A percentile compares a stretch with the other conserved stretches of the same genome.
Evolutionary conservation across 2,329 filamentous ascomycete genomes (phyloP).

Genomic region (Aspergillus latus): DNA sequence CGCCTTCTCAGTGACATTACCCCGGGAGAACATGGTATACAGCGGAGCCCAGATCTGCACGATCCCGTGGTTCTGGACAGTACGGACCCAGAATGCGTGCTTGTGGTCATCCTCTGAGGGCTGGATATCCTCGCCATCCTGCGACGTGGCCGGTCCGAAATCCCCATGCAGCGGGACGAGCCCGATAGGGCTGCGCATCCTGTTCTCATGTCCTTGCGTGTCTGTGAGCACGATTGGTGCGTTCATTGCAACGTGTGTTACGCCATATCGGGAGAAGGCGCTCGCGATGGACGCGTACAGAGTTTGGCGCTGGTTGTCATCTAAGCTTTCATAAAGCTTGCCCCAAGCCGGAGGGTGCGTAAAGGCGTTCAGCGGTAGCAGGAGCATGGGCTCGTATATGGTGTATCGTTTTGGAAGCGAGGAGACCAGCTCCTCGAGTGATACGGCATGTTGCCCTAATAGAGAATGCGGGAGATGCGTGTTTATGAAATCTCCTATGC

Average conservation of each 20-base stretch:
- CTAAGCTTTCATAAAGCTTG: conserved; percentile 30
- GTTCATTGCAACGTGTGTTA: conserved; percentile 60
- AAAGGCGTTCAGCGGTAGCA: conserved; percentile 54
- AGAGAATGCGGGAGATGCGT: conserved; percentile 20
- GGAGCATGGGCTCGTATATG: conserved; percentile 58
- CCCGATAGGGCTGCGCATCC: conserved; percentile 70
- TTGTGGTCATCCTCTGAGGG: conserved; percentile 57
- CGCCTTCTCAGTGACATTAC: conserved; percentile 86
- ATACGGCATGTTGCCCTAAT: conserved; percentile 19
- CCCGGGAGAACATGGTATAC: conserved; percentile 92
- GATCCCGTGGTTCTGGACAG: conserved; percentile 74
- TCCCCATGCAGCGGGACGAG: conserved; percentile 70
- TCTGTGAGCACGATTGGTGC: conserved; percentile 52
- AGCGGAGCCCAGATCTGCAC: conserved; percentile 81
- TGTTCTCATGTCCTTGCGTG: conserved; percentile 56
- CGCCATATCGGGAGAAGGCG: conserved; percentile 38
- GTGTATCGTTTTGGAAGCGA: conserved; percentile 51
- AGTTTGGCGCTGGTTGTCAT: conserved; percentile 27
- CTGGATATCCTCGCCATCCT: conserved; percentile 22
- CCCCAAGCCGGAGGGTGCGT: conserved; percentile 29
- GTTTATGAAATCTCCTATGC: conserved; percentile 33
- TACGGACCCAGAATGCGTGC: conserved; percentile 73
- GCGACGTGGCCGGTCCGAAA: conserved; percentile 59
- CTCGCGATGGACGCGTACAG: conserved; percentile 46
- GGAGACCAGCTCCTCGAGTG: conserved; percentile 17